Evolutionary conservation across 257 asterid species (phyloP).

Genomic region (Striga asiatica): DNA sequence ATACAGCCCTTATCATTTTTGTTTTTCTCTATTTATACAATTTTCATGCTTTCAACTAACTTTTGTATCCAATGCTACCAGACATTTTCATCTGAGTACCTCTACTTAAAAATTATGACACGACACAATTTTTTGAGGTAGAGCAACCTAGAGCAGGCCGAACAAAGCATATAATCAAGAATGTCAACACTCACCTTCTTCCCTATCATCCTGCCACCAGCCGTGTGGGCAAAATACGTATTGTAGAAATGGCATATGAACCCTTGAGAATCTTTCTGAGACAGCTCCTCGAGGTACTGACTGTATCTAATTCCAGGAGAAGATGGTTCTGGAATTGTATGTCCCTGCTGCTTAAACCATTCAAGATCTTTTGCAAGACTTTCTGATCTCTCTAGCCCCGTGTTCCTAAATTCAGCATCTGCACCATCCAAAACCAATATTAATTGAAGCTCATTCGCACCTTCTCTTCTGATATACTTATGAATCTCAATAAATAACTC

Average conservation of each 20-base stretch:
- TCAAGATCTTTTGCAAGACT: constrained; percentile 67
- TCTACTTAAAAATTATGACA: no score
- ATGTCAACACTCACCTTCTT: constrained; percentile 42
- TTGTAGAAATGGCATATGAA: constrained; percentile 93
- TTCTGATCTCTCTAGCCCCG: constrained; percentile 83
- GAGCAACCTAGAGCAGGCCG: no score
- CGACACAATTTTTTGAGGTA: no score
- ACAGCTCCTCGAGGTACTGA: constrained; percentile 51
- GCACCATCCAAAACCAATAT: constrained; percentile 15
- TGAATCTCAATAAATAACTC: no score
- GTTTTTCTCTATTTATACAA: background rate
- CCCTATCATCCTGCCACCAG: constrained; percentile 99
- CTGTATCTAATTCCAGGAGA: constrained; percentile 62
- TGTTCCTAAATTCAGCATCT: constrained; percentile 87
- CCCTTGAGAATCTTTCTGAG: constrained; percentile 74
- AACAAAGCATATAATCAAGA: no score
- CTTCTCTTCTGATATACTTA: no score
- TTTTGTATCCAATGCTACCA: background rate
- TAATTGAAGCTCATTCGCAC: no score
- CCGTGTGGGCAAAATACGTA: constrained; percentile 87
- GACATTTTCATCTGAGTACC: background rate
- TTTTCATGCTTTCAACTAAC: background rate
- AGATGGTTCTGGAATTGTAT: constrained; percentile 72
- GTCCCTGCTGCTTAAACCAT: constrained; percentile 80
- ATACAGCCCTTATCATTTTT: background rate